Evolutionary conservation across 352 stramenopile genomes (phyloP).

Genomic region (Phytopythium delawarense): DNA sequence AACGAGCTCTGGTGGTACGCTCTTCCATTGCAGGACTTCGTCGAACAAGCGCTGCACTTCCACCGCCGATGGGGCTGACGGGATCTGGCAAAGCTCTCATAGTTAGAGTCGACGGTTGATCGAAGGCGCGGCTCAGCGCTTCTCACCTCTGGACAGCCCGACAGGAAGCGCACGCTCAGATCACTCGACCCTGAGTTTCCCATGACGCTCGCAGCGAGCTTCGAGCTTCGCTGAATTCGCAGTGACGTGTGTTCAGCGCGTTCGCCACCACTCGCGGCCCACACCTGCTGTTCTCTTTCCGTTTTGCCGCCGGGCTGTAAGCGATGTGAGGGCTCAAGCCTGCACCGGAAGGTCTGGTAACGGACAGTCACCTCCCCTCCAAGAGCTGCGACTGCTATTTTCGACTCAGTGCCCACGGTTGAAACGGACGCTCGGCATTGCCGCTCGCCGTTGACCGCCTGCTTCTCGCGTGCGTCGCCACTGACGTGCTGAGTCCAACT

Average conservation of each 20-base stretch:
- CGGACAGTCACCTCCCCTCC: background rate
- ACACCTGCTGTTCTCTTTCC: background rate
- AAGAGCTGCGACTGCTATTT: background rate
- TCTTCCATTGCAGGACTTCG: constrained; percentile 30
- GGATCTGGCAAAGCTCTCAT: constrained; percentile 28
- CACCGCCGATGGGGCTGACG: constrained; percentile 25
- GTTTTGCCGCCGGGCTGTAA: background rate
- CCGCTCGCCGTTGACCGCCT: background rate
- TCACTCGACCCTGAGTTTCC: constrained; percentile 41
- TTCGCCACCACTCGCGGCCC: background rate
- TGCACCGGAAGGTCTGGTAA: background rate
- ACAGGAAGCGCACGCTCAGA: constrained; percentile 39
- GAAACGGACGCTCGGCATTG: background rate
- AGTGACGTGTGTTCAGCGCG: background rate
- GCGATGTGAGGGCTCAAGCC: background rate
- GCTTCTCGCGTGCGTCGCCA: background rate
- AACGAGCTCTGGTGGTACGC: constrained; percentile 18
- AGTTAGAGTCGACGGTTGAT: background rate
- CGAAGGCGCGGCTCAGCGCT: no score
- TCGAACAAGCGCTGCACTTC: constrained; percentile 46
- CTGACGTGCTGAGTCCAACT: background rate
- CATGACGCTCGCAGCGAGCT: constrained; percentile 24
- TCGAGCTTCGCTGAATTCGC: background rate
- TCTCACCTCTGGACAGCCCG: constrained; percentile 52
- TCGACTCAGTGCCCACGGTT: background rate